phyloP scores from a whole-genome alignment of 306 rosid species.

The Prinsepia uniflora region DNA sequence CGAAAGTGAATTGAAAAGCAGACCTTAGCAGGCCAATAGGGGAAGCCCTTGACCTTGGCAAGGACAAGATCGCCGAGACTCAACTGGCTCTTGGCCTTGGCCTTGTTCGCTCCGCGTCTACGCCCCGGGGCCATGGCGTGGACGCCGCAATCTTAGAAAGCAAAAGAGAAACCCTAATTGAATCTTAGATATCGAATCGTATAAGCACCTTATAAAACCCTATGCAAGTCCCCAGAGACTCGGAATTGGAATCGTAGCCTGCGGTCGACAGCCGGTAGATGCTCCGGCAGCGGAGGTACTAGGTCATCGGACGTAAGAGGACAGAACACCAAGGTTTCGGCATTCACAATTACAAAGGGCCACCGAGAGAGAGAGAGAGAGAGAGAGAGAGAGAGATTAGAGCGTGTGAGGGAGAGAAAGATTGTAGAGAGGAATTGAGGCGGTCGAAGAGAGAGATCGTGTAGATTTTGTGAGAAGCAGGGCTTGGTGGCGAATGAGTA shows the following conservation, averaged over 20 bases:
- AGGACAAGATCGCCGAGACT: conserved; percentile 95
- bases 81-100: conserved; percentile 59
- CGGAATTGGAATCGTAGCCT: conserved; percentile 30
- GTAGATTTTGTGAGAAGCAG: conserved; percentile 40
- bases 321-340: conserved; percentile 9
- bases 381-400: conserved; percentile 9
- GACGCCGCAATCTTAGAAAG: conserved; percentile 34
- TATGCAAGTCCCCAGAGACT: conserved; percentile 48
- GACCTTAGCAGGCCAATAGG: conserved; percentile 98
- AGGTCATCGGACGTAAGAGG: conserved; percentile 34
- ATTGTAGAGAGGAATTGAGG: conserved; percentile 30
- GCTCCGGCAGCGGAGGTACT: conserved; percentile 41
- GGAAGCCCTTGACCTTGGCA: conserved; percentile 98
- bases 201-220: conserved; percentile 37
- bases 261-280: conserved; percentile 29
- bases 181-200: conserved; percentile 13
- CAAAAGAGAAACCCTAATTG: conserved; percentile 18
- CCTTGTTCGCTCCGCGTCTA: conserved; percentile 86
- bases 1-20: conserved; percentile 9
- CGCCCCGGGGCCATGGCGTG: conserved; percentile 86
- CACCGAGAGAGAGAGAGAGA: conserved; percentile 22
- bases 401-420: neutral
- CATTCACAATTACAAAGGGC: conserved; percentile 38
- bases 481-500: conserved; percentile 17
- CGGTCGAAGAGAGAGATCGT: conserved; percentile 42